Evolutionary conservation across 1,284 basidiomycete genomes (phyloP), one percentile per base, ranked within the genome.

Genomic region (Porodaedalea pini): DNA sequence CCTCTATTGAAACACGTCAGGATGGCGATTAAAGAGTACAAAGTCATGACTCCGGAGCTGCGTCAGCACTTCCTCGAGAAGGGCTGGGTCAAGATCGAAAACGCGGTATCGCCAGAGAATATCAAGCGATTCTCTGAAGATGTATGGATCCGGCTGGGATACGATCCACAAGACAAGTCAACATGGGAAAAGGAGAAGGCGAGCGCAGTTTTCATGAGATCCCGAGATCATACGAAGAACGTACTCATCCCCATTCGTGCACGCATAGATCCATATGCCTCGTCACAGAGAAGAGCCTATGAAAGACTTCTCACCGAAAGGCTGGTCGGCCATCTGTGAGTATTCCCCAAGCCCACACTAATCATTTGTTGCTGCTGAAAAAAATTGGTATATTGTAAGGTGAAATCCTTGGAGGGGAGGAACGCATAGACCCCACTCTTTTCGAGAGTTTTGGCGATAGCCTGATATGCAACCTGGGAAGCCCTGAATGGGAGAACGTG

Each of bases 101-200:
- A 66, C 27, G 72, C 70, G 7, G 68, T 73, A 21, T 64, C 67
- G 13, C 63, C 60, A 27, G 67, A 71, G 54, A 66, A 70, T 61
- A 62, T 70, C 25, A 57, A 56, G 27, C 62, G 62, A 10, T 70
- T 71, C 53, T 68, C 67, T 4, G 65, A 69, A 50, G 67, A 72
- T 51, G 67, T 72, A 2, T 73, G 68, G 71, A 61, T 71, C n/a
- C 63, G 72, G 27, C 62, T 72, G n/a, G 72, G 70, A 7, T 71
- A 68, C 57, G 67, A 72, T 48, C 68, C 68, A 1, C 56, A 69
- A 2, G 68, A 71, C 49, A 70, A 66, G 59, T 59, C 68, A 39
- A 70, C 70, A 2, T 72, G 70, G 70, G 57, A 55, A 25, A 65
- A 70, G 51, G 70, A 72, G 58, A 70, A 69, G 65, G 69, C 64